Percentiles rank a stretch among this genome's conserved stretches.
Evolutionary conservation across 257 asterid species (phyloP).

Genomic region (Solanum okadae): DNA sequence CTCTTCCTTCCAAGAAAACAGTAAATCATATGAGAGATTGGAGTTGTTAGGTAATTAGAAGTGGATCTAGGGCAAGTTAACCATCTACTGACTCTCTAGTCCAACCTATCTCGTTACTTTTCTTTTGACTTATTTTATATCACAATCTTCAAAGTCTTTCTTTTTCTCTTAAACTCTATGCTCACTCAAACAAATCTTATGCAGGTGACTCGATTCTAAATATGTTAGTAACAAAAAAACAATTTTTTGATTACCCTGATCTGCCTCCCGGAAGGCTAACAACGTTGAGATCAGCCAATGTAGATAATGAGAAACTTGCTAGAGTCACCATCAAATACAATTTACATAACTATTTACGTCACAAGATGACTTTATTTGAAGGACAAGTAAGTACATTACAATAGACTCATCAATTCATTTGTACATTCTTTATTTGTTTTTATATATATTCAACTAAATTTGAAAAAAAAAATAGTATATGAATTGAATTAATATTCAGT

Average conservation of each 20-base stretch:
- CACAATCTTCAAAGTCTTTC: neutral
- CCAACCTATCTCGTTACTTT: neutral
- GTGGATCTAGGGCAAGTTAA: neutral
- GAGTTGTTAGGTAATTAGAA: conserved; percentile 24
- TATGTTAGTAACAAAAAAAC: conserved; percentile 6
- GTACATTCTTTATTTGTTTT: neutral
- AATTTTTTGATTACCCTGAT: conserved; percentile 17
- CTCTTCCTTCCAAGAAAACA: neutral
- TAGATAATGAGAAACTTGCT: conserved; percentile 43
- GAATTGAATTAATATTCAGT: neutral
- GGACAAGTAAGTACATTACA: conserved; percentile 17
- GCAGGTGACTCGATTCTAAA: conserved; percentile 20
- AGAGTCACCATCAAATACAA: neutral
- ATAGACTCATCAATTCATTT: neutral
- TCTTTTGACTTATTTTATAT: neutral
- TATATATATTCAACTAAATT: neutral
- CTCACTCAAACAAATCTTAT: neutral
- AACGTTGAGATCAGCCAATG: conserved; percentile 47
- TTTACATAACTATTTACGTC: conserved; percentile 26
- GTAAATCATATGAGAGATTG: conserved; percentile 17
- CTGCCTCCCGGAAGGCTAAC: conserved; percentile 31
- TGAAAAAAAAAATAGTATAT: neutral
- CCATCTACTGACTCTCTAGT: neutral
- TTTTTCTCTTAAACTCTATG: neutral
- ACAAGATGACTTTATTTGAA: conserved; percentile 16